These are phyloP conservation scores for Xylariaceae sp. DNA, from an alignment of 2,329 filamentous ascomycete species.

Conservation along the genomic window DNA sequence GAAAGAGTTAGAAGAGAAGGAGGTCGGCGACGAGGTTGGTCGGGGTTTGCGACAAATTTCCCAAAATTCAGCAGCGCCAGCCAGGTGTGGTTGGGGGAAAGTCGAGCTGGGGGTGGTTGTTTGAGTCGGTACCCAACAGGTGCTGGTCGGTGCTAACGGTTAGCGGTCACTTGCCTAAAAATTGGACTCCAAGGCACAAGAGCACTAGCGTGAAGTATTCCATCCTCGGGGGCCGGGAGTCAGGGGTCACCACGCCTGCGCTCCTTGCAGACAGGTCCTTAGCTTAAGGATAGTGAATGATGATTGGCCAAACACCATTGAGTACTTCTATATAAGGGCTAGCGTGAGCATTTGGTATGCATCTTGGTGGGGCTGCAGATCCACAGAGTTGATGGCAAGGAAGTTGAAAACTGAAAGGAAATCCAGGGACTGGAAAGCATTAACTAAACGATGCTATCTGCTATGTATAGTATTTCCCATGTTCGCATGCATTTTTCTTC, in stretches of 20 bases:
- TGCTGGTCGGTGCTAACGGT: no score
- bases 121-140: neutral
- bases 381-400: no score
- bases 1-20: constrained; percentile 18
- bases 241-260: constrained; percentile 22
- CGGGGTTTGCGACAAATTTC: constrained; percentile 31
- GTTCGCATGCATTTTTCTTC: no score
- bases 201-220: constrained; percentile 5
- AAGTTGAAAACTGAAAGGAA: no score
- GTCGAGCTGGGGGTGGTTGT: neutral
- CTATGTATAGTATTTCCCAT: no score
- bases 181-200: no score
- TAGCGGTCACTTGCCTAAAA: no score
- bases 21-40: constrained; percentile 31
- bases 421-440: no score
- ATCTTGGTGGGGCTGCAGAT: neutral
- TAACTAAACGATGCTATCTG: no score
- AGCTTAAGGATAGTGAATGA: neutral
- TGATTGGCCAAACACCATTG: constrained; percentile 18
- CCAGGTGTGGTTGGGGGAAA: constrained; percentile 10
- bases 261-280: constrained; percentile 20
- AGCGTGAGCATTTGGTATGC: constrained; percentile 3
- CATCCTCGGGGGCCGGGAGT: constrained; percentile 24
- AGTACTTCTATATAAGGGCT: constrained; percentile 10
- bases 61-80: constrained; percentile 21